Evolutionary conservation across 345 rosid species (phyloP), one percentile per base, ranked within the genome.

Genomic region (Durio zibethinus): DNA sequence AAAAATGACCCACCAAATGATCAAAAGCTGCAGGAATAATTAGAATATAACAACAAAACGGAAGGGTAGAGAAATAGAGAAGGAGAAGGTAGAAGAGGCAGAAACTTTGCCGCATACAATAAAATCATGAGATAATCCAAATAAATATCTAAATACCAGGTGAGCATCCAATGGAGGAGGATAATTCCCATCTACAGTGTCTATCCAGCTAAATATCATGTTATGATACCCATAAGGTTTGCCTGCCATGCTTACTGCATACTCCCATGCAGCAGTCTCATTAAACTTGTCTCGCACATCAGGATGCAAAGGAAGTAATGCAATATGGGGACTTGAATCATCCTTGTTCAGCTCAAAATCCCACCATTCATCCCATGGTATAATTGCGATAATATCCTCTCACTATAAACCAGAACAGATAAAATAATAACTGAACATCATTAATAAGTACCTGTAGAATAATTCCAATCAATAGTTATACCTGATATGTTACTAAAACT

Each of bases 331-430:
- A 84, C 92, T 88, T 21, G 98, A 80, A 60, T 97, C 93, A 84
- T 97, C 98, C 82, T 87, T 91, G 64, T 86, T 94, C 78, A 86
- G 90, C 86, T 97, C 99, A 80, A 91, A 94, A 40, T 97, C 95
- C 99, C 98, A 97, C 99, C 99, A 94, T 83, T 97, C 97, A 35
- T 94, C 99, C 99, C 99, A 97, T 36, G 98, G 92, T 72, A 94
- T 27, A 72, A 94, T 38, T 18, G 97, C 94, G 82, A 94, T 82
- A 45, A 94, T 78, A 85, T 94, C 97, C 87, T 92, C 93, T 79
- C 99, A 98, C 99, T 93, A 76, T 53, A 75, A 78, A 23, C 76
- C 61, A 72, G 52, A 63, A 54, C 18, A 45, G 36, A 43, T 27
- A 52, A 76, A 8, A 62, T 35, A 74, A 72, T 10, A 33, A 73